phyloP scores from a whole-genome alignment of 148 eudicot genomes.

The Chenopodium quinoa region DNA sequence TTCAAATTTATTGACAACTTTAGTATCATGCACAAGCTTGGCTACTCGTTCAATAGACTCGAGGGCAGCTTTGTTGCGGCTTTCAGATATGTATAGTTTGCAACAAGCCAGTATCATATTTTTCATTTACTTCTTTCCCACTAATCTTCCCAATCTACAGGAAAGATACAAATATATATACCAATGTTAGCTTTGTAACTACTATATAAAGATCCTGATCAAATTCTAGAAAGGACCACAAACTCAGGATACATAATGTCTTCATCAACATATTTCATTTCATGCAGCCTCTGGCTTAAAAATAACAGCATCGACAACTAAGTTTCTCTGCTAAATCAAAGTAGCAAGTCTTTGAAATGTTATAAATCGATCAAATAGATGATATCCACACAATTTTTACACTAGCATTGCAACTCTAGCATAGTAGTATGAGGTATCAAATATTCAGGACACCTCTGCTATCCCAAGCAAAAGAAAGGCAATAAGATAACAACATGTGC shows the following conservation, averaged over 20 bases:
- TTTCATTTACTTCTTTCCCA: slow-evolving; percentile 42
- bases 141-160: slow-evolving; percentile 33
- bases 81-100: slow-evolving; percentile 88
- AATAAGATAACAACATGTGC: not conserved
- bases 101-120: slow-evolving; percentile 72
- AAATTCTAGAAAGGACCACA: slow-evolving; percentile 7
- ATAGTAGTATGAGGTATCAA: not conserved
- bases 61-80: slow-evolving; percentile 71
- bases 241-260: not conserved
- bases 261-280: slow-evolving; percentile 10
- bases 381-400: not conserved
- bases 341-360: no score
- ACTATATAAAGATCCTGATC: slow-evolving; percentile 1
- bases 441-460: not conserved
- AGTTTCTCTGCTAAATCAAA: no score
- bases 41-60: slow-evolving; percentile 75
- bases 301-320: not conserved
- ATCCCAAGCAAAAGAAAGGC: not conserved
- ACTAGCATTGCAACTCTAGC: not conserved
- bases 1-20: slow-evolving; percentile 68
- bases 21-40: slow-evolving; percentile 52
- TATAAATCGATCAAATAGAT: not conserved
- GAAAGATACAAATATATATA: not conserved
- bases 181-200: slow-evolving; percentile 18
- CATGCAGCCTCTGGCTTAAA: not conserved